phyloP scores from a whole-genome alignment of 306 rosid genomes.

The Vachellia pachyceras region DNA sequence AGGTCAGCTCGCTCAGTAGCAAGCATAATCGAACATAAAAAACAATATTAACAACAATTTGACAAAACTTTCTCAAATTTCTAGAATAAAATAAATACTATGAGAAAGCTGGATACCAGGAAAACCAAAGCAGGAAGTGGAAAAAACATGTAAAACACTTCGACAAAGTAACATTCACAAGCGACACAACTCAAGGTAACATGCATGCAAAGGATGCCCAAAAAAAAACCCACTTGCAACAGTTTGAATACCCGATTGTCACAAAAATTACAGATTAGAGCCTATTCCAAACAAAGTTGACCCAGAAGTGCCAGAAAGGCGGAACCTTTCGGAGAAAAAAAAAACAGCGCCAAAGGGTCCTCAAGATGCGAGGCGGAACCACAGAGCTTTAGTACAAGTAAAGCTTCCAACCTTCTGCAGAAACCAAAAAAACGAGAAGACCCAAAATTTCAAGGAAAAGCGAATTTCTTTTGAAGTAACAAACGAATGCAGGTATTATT shows the following conservation, averaged over 20 bases:
- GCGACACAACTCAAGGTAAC: not conserved
- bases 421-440: not conserved
- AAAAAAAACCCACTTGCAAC: too few species aligned
- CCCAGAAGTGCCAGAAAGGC: not conserved
- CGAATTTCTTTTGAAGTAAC: not conserved
- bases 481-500: not conserved
- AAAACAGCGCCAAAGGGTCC: not conserved
- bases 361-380: not conserved
- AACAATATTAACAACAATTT: not conserved
- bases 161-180: not conserved
- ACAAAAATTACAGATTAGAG: not conserved
- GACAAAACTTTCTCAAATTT: not conserved
- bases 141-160: not conserved
- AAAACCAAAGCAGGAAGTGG: not conserved
- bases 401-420: not conserved
- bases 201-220: not conserved
- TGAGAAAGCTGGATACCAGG: not conserved
- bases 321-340: not conserved
- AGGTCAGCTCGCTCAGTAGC: not conserved
- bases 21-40: not conserved
- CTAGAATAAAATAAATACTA: not conserved
- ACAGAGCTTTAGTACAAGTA: not conserved
- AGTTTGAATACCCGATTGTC: not conserved
- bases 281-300: not conserved
- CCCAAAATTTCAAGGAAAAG: too few species aligned